Conservation (phyloP, 2,329 filamentous ascomycete species). For the Colletotrichum graminicola region DNA sequence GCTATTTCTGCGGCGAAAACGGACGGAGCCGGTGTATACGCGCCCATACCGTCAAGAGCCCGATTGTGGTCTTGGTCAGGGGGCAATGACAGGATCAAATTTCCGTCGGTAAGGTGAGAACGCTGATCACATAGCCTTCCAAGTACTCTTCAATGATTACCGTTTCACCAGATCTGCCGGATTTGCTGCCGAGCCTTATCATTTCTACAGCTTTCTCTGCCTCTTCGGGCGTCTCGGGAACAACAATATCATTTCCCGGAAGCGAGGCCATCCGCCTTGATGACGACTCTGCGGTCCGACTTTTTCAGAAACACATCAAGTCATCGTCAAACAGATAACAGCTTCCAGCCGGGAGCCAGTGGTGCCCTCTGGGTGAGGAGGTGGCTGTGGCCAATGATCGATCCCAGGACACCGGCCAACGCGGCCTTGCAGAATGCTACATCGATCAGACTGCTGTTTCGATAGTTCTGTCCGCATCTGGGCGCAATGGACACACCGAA, state of each 20-base stretch:
- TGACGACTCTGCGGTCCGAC: constrained; percentile 81
- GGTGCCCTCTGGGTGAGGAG: constrained; percentile 7
- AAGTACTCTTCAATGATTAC: constrained; percentile 97
- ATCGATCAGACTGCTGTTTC: constrained; percentile 31
- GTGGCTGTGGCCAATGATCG: constrained; percentile 17
- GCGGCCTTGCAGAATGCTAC: constrained; percentile 39
- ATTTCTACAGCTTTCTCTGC: constrained; percentile 84
- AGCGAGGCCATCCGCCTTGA: constrained; percentile 93
- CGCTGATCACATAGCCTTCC: constrained; percentile 90
- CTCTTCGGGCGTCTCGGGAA: constrained; percentile 84
- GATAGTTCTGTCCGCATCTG: constrained; percentile 19
- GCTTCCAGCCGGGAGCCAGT: constrained; percentile 38
- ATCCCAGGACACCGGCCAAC: constrained; percentile 25
- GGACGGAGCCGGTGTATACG: constrained; percentile 91
- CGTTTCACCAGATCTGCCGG: constrained; percentile 87
- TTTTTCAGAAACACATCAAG: constrained; percentile 73
- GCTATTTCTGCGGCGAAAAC: constrained; percentile 81
- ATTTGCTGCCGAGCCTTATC: constrained; percentile 91
- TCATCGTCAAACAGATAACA: constrained; percentile 41
- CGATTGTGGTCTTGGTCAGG: constrained; percentile 98
- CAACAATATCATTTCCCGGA: constrained; percentile 95
- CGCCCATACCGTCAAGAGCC: constrained; percentile 96
- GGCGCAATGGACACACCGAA: constrained; percentile 14
- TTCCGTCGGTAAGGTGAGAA: constrained; percentile 94
- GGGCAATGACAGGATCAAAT: constrained; percentile 84